Conservation (phyloP, 2,329 filamentous ascomycete species). For the Mariannaea elegans region DNA sequence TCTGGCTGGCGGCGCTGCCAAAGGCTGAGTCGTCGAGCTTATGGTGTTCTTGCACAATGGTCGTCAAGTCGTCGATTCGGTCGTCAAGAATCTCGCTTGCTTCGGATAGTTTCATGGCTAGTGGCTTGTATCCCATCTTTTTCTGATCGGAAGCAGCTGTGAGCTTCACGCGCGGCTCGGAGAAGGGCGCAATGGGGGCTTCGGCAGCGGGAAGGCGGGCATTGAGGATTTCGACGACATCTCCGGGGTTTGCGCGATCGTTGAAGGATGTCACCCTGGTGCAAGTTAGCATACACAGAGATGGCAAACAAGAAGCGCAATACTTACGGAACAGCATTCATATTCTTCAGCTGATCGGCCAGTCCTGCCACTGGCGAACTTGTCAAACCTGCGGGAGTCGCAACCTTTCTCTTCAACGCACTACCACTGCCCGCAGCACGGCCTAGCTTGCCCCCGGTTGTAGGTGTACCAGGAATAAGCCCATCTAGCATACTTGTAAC, state of each 20-base stretch:
- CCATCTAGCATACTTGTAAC: conserved; percentile 87
- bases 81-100: conserved; percentile 94
- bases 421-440: conserved; percentile 43
- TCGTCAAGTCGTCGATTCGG: conserved; percentile 87
- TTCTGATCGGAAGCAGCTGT: conserved; percentile 88
- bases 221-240: conserved; percentile 86
- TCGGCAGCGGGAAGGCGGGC: conserved; percentile 73
- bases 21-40: conserved; percentile 81
- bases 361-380: conserved; percentile 48
- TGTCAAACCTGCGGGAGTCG: conserved; percentile 37
- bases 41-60: conserved; percentile 78
- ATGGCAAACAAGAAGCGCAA: too few relatives aligned
- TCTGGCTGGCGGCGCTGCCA: conserved; percentile 85
- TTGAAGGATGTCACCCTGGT: conserved; percentile 63
- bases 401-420: conserved; percentile 45
- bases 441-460: conserved; percentile 54
- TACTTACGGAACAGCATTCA: conserved; percentile 43
- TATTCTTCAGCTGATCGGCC: conserved; percentile 44
- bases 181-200: conserved; percentile 74
- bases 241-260: conserved; percentile 80
- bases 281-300: conserved; percentile 7
- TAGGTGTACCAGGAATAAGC: conserved; percentile 71
- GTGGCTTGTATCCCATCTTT: conserved; percentile 89
- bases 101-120: conserved; percentile 94
- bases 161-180: conserved; percentile 82